phyloP scores from a whole-genome alignment of 2,329 filamentous ascomycete species.

The Penicillium sp. region DNA sequence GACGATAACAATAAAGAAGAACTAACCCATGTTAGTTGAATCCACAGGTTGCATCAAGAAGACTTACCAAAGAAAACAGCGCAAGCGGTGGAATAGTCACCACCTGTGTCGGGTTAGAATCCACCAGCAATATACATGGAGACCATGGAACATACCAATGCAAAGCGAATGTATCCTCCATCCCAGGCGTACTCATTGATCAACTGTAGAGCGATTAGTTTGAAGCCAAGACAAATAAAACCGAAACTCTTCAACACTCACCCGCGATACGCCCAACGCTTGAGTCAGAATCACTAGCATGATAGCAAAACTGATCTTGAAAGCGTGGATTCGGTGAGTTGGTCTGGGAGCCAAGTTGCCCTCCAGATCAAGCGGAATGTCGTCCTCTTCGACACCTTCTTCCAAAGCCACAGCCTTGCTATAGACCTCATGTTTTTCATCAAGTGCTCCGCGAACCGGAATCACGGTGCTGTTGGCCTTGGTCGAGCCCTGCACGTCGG shows the following conservation, averaged over 20 bases:
- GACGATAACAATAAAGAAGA: constrained; percentile 49
- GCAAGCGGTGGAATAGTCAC: constrained; percentile 12
- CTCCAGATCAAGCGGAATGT: constrained; percentile 7
- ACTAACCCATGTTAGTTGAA: constrained; percentile 19
- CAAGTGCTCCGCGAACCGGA: constrained; percentile 11
- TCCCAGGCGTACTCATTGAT: constrained; percentile 14
- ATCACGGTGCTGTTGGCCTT: background rate
- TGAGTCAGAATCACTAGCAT: constrained; percentile 17
- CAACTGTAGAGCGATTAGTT: constrained; percentile 4
- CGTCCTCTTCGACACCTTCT: constrained; percentile 7
- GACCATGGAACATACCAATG: constrained; percentile 4
- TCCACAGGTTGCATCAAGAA: background rate
- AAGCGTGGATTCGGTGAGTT: constrained; percentile 4
- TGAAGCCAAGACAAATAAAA: background rate
- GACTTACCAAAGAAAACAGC: constrained; percentile 12
- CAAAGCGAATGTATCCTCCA: constrained; percentile 11
- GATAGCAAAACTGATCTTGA: constrained; percentile 16
- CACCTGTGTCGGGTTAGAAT: constrained; percentile 2
- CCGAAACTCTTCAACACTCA: background rate
- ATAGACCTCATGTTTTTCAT: constrained; percentile 16
- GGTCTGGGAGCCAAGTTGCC: constrained; percentile 9
- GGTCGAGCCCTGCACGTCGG: background rate
- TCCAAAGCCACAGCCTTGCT: constrained; percentile 15
- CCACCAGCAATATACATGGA: background rate
- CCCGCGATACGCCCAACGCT: constrained; percentile 10